These are phyloP conservation scores for Cryptosporidium canis DNA, from an alignment of 169 alveolate genomes.

Conservation along the genomic window DNA sequence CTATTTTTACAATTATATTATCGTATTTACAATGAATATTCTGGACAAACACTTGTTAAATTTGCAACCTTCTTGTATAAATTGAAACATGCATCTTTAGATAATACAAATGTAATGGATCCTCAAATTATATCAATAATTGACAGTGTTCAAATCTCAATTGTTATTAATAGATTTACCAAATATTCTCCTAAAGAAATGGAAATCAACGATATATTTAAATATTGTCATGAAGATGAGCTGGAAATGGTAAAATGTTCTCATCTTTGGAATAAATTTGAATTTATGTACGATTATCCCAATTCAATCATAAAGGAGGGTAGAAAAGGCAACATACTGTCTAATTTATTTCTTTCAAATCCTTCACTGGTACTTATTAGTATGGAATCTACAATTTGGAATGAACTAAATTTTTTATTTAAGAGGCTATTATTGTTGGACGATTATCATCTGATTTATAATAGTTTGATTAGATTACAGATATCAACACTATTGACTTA, in stretches of 20 bases:
- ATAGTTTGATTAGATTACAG: neutral
- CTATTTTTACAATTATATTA: neutral
- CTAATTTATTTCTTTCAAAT: conserved; percentile 41
- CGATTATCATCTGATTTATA: neutral
- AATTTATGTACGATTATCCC: conserved; percentile 1
- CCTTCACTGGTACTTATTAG: neutral
- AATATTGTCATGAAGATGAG: neutral
- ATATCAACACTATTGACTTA: conserved; percentile 17
- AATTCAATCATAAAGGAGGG: neutral
- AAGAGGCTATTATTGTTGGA: neutral
- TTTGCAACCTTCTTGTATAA: neutral
- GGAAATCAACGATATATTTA: neutral
- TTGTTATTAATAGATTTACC: neutral
- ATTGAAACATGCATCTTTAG: neutral
- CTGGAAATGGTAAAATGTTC: neutral
- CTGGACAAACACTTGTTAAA: neutral
- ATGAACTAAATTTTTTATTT: neutral
- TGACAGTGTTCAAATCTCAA: neutral
- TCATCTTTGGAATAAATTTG: neutral
- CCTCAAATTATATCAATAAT: neutral
- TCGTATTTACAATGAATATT: neutral
- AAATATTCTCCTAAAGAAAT: neutral
- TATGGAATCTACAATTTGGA: neutral
- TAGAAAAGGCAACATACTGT: neutral
- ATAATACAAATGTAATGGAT: neutral